Percentiles rank a stretch among this genome's conserved stretches.
Evolutionary conservation across 441 rosid genomes (phyloP).

Genomic region (Pelargonium cotyledonis): DNA sequence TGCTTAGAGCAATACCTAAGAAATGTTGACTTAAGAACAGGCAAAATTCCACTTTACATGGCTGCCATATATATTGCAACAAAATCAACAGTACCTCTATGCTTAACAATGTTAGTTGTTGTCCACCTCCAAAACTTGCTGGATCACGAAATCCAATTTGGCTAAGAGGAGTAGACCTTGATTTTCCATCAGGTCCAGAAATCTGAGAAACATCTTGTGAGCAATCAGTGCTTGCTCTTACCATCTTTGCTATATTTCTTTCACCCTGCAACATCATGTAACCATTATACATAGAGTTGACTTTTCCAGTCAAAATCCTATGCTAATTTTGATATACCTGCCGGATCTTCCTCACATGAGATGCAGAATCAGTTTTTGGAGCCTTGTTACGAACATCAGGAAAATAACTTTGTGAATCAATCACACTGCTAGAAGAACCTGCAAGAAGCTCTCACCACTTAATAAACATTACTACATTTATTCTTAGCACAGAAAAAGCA

Average conservation of each 20-base stretch:
- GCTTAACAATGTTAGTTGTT: conserved; percentile 82
- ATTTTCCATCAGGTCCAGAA: conserved; percentile 75
- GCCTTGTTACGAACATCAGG: conserved; percentile 24
- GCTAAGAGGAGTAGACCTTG: conserved; percentile 81
- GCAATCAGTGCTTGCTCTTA: conserved; percentile 23
- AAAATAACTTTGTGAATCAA: conserved; percentile 30
- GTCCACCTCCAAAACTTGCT: conserved; percentile 93
- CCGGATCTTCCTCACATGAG: conserved; percentile 24
- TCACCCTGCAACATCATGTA: conserved; percentile 28
- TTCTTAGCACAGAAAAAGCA: conserved; percentile 12
- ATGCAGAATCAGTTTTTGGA: conserved; percentile 28
- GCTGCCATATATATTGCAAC: neutral
- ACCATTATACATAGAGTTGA: conserved; percentile 23
- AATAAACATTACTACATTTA: conserved; percentile 15
- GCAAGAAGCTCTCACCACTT: conserved; percentile 21
- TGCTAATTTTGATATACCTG: conserved; percentile 27
- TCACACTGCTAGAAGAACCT: conserved; percentile 31
- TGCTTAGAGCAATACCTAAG: neutral
- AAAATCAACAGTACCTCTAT: conserved; percentile 55
- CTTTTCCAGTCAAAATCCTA: conserved; percentile 25
- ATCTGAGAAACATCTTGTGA: conserved; percentile 75
- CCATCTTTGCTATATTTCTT: conserved; percentile 27
- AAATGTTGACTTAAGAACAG: neutral
- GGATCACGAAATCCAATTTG: conserved; percentile 96
- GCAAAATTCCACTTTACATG: neutral